Conservation (phyloP, 2,329 filamentous ascomycete species). For the Calonectria leucothoes region DNA sequence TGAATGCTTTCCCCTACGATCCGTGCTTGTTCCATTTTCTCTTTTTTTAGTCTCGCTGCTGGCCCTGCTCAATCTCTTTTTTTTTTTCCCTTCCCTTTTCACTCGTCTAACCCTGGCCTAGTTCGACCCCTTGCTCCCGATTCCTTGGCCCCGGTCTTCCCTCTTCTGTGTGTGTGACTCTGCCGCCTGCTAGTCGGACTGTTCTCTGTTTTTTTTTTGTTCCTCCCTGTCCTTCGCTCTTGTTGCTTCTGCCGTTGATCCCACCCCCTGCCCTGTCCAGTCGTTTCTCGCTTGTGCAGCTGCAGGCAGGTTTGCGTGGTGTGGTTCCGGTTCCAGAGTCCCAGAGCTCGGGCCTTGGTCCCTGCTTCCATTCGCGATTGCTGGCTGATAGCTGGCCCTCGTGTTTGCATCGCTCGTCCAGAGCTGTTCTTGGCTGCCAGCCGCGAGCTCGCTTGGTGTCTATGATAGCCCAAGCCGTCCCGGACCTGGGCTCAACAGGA, state of each 20-base stretch:
- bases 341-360: slow-evolving; percentile 9
- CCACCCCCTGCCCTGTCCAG: background rate
- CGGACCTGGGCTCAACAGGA: background rate
- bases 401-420: slow-evolving; percentile 18
- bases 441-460: background rate
- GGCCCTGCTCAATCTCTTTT: background rate
- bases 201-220: background rate
- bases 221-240: background rate
- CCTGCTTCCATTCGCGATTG: background rate
- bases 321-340: slow-evolving; percentile 5
- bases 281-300: slow-evolving; percentile 9
- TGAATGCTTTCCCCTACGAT: background rate
- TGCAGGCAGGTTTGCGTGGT: background rate
- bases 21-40: background rate
- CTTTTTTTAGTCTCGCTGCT: slow-evolving; percentile 11
- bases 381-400: slow-evolving; percentile 13
- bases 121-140: background rate
- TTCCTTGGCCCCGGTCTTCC: slow-evolving; percentile 4
- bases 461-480: background rate
- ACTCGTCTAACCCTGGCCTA: background rate
- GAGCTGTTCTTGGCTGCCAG: slow-evolving; percentile 7
- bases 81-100: background rate
- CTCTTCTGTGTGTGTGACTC: background rate
- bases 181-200: background rate
- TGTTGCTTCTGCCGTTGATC: background rate